A percentile compares a stretch with the other conserved stretches of the same genome.
These are phyloP conservation scores for Pseudocercospora crystallina DNA, from an alignment of 2,329 filamentous ascomycete species.

Conservation along the genomic window DNA sequence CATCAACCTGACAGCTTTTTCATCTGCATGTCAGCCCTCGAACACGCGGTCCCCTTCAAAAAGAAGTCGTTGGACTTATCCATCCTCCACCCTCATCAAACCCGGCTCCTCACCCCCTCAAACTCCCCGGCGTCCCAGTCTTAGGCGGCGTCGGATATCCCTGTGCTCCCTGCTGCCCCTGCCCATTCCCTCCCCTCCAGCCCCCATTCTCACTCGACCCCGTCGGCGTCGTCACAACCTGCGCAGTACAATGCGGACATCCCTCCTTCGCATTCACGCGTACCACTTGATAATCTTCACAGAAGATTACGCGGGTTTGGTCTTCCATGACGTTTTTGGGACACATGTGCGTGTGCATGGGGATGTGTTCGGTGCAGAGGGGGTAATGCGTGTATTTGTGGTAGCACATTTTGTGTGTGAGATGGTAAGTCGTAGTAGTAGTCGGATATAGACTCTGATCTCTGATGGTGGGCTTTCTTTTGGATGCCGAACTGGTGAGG, in stretches of 20 bases:
- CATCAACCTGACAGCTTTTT: no score
- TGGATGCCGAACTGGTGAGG: no score
- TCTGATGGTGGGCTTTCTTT: no score
- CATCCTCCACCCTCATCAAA: no score
- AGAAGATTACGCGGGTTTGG: constrained; percentile 32
- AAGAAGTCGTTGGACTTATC: no score
- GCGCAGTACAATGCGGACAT: constrained; percentile 25
- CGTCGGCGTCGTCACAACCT: constrained; percentile 13
- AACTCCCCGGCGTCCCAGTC: constrained; percentile 19
- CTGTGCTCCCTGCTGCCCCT: neutral
- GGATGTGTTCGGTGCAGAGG: constrained; percentile 28
- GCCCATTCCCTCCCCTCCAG: no score
- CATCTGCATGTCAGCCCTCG: no score
- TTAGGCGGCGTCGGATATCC: constrained; percentile 24
- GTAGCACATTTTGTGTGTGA: constrained; percentile 29
- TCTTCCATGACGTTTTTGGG: constrained; percentile 32
- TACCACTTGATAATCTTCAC: constrained; percentile 32
- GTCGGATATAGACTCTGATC: no score
- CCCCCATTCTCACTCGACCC: constrained; percentile 1
- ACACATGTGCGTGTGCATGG: constrained; percentile 34
- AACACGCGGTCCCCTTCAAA: no score
- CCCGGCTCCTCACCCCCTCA: constrained; percentile 15
- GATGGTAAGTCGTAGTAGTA: constrained; percentile 1
- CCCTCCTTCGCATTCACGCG: constrained; percentile 12
- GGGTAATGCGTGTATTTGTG: constrained; percentile 36